Conservation (phyloP, 2,329 filamentous ascomycete genomes). For the Aspergillus sp. region DNA sequence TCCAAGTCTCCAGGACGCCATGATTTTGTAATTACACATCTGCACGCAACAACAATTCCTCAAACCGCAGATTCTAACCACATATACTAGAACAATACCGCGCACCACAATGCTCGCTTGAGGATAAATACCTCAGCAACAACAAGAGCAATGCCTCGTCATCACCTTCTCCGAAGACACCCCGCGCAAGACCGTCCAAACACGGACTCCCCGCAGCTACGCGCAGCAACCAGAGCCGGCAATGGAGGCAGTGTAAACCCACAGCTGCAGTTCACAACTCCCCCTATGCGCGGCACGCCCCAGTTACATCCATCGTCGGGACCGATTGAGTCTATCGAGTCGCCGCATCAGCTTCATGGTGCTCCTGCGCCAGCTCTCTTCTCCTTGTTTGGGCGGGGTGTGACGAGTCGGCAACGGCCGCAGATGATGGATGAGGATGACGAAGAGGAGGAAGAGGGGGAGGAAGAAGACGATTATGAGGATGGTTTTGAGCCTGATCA, state of each 20-base stretch:
- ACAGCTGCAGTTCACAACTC: slow-evolving; percentile 26
- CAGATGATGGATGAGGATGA: slow-evolving; percentile 11
- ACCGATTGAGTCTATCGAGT: slow-evolving; percentile 16
- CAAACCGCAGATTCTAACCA: not conserved
- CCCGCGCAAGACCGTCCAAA: slow-evolving; percentile 1
- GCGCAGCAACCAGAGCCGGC: slow-evolving; percentile 6
- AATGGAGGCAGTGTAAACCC: slow-evolving; percentile 11
- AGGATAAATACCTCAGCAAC: not conserved
- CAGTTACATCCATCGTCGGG: slow-evolving; percentile 22
- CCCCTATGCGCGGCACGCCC: slow-evolving; percentile 23
- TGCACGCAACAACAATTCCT: no score
- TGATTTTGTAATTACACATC: no score
- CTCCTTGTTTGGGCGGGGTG: slow-evolving; percentile 14
- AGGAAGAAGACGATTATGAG: slow-evolving; percentile 11
- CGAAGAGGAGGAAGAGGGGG: slow-evolving; percentile 9
- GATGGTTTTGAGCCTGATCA: slow-evolving; percentile 7
- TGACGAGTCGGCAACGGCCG: slow-evolving; percentile 4
- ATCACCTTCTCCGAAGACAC: slow-evolving; percentile 13
- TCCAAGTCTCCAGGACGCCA: no score
- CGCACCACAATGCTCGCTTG: not conserved
- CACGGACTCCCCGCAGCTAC: slow-evolving; percentile 7
- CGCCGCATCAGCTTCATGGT: slow-evolving; percentile 13
- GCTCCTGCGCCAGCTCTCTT: slow-evolving; percentile 17
- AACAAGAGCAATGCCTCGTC: slow-evolving; percentile 16
- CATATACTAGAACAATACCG: not conserved